Percentiles rank a stretch among this genome's conserved stretches.
Conservation (phyloP, 306 rosid genomes). For the Sindora glabra region DNA sequence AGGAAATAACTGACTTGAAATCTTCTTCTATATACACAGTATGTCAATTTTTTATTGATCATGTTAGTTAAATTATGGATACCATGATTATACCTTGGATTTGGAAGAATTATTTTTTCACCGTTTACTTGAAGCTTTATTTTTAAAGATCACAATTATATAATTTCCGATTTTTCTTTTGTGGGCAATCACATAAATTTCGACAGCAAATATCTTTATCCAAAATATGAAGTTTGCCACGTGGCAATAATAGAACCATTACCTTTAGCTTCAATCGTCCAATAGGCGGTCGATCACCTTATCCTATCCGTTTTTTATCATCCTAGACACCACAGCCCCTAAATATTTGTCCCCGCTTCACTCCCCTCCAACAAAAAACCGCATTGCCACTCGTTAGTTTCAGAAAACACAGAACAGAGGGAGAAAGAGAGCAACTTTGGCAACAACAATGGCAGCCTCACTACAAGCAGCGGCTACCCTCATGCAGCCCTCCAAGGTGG, state of each 20-base stretch:
- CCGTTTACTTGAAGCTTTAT: too few relatives aligned
- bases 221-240: conserved; percentile 31
- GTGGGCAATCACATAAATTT: too few relatives aligned
- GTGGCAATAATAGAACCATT: conserved; percentile 24
- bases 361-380: conserved; percentile 21
- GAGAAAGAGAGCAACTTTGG: neutral
- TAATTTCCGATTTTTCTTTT: too few relatives aligned
- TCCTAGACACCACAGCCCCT: conserved; percentile 49
- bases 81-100: too few relatives aligned
- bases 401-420: neutral
- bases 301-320: conserved; percentile 85
- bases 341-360: conserved; percentile 19
- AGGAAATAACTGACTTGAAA: too few relatives aligned
- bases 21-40: too few relatives aligned
- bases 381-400: conserved; percentile 7
- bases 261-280: conserved; percentile 41
- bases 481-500: conserved; percentile 75
- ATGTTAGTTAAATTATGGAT: too few relatives aligned
- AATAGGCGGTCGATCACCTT: conserved; percentile 64
- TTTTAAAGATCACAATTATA: too few relatives aligned
- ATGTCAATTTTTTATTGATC: too few relatives aligned
- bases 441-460: conserved; percentile 81
- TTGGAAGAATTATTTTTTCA: too few relatives aligned
- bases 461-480: conserved; percentile 87
- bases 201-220: conserved; percentile 29